These are phyloP conservation scores for Penicillium angulare DNA, from an alignment of 495 filamentous ascomycete genomes.

Conservation along the genomic window DNA sequence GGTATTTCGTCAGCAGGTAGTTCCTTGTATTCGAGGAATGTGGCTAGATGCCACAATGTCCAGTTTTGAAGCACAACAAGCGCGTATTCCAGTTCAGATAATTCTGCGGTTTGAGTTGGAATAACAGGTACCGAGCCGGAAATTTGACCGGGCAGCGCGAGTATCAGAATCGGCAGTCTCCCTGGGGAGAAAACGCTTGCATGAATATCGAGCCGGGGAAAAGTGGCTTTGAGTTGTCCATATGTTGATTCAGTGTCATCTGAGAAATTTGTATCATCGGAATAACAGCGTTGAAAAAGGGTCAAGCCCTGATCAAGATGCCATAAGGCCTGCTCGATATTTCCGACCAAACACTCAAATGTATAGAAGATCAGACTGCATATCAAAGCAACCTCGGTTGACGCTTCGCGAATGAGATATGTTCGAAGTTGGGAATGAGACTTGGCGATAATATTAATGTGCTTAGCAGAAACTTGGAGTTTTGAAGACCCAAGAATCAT, in stretches of 20 bases:
- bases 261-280: not conserved
- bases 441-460: slow-evolving; percentile 16
- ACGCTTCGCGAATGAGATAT: slow-evolving; percentile 17
- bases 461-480: not conserved
- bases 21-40: slow-evolving; percentile 3
- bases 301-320: slow-evolving; percentile 27
- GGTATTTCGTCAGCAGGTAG: slow-evolving; percentile 7
- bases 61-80: slow-evolving; percentile 19
- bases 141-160: not conserved
- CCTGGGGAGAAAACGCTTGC: slow-evolving; percentile 22
- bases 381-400: slow-evolving; percentile 24
- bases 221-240: slow-evolving; percentile 9
- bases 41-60: slow-evolving; percentile 14
- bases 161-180: slow-evolving; percentile 8
- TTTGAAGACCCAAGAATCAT: not conserved
- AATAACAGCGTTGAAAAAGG: slow-evolving; percentile 11
- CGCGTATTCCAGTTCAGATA: slow-evolving; percentile 9
- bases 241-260: not conserved
- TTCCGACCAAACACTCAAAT: slow-evolving; percentile 28
- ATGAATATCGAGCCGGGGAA: slow-evolving; percentile 27
- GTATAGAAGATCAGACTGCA: slow-evolving; percentile 33
- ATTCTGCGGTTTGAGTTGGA: not conserved
- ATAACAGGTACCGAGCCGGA: not conserved
- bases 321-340: slow-evolving; percentile 20
- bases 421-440: slow-evolving; percentile 21